Evolutionary conservation across 495 filamentous ascomycete species (phyloP), one percentile per base, ranked within the genome.

Genomic region (Aspergillus bridgeri): DNA sequence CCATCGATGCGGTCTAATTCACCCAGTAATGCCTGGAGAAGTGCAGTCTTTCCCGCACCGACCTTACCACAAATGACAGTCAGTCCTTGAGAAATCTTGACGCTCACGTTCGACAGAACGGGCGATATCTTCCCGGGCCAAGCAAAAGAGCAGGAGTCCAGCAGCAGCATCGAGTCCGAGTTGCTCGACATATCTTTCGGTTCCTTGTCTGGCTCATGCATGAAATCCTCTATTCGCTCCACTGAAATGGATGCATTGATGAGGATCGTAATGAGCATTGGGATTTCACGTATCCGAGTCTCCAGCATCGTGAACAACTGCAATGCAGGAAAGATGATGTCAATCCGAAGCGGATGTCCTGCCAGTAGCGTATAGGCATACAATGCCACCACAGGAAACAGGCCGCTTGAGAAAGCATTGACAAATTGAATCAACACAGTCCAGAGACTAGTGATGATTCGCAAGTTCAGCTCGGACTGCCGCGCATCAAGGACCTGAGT

Each of bases 261-360:
- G 20, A 92, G 69, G 0, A 83, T 77, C 4, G 87, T 89, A 42
- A 92, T 84, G 20, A 93, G 69, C 21, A 78, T 70, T 6, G 90
- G 90, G 9, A 93, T 72, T 25, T 90, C 88, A 17, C 86, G 81
- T 42, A 95, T 70, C 42, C 80, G 86, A 3, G 62, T 73, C 59
- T 91, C 87, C 25, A 93, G 72, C 84, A 91, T 85, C 0, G 71
- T 70, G 54, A 94, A 92, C 2, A 95, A 77, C 53, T 92, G 86
- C 18, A 93, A 75, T 6, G 90, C 89, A 2, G 90, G 90, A 60
- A 93, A 95, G 15, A 89, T 89, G 19, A 92, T 78, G 50, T 92
- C 89, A 20, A 94, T 83, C 1, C 83, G 82, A 45, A 95, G 64
- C 0, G 81, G 81, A 62, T 79, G 71, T 0, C 83, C 83, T 27